A percentile compares a stretch with the other conserved stretches of the same genome.
These are phyloP conservation scores for Aspergillus tamarii DNA, from an alignment of 2,329 filamentous ascomycete genomes.

Conservation along the genomic window DNA sequence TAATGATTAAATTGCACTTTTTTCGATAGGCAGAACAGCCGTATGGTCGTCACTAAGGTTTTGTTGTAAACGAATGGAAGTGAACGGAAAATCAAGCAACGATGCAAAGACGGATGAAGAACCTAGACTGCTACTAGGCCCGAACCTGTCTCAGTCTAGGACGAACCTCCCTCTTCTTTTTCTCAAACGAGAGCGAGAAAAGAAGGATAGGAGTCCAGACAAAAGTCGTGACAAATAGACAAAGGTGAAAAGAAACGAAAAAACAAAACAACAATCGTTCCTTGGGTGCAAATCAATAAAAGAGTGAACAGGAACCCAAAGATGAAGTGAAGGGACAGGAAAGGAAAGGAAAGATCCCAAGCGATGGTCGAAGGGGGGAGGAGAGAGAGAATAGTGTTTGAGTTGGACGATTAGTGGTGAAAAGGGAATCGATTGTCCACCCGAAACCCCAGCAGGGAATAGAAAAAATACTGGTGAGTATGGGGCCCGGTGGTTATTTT, in stretches of 20 bases:
- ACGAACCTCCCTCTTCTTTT: constrained; percentile 29
- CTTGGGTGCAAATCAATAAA: constrained; percentile 16
- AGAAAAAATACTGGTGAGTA: constrained; percentile 18
- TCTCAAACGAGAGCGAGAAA: constrained; percentile 32
- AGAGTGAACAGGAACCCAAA: constrained; percentile 25
- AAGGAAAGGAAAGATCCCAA: constrained; percentile 24
- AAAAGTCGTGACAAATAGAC: constrained; percentile 9
- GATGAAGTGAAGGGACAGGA: constrained; percentile 19
- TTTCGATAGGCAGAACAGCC: constrained; percentile 10
- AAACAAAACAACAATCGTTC: constrained; percentile 8
- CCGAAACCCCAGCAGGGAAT: constrained; percentile 24
- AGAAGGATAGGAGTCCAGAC: constrained; percentile 26
- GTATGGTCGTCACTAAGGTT: constrained; percentile 7
- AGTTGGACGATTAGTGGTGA: constrained; percentile 27
- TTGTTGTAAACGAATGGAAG: constrained; percentile 28
- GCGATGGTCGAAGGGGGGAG: constrained; percentile 34
- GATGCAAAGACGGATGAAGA: neutral
- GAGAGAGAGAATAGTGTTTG: constrained; percentile 28
- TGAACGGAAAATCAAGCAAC: constrained; percentile 1
- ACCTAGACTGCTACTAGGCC: constrained; percentile 14
- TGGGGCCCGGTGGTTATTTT: constrained; percentile 34
- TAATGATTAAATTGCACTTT: constrained; percentile 2
- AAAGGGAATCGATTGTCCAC: constrained; percentile 32
- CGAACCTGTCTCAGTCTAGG: constrained; percentile 19
- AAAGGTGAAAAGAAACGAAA: constrained; percentile 24